Evolutionary conservation across 768 basidiomycete species (phyloP).

Genomic region (Podaxis pistillaris): DNA sequence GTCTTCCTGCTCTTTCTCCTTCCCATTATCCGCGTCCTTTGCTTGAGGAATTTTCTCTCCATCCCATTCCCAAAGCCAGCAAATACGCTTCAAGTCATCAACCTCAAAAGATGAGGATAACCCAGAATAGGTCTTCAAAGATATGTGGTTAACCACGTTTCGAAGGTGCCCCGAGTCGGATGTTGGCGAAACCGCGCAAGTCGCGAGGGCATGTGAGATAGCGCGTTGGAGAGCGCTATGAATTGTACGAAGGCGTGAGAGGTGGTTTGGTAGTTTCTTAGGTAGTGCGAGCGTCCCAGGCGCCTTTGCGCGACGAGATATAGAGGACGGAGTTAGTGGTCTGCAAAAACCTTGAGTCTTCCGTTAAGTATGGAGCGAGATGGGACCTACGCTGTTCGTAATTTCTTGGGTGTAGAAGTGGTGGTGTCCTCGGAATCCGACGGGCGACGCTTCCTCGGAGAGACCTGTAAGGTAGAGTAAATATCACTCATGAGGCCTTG

Average conservation of each 20-base stretch:
- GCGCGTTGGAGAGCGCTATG: constrained; percentile 79
- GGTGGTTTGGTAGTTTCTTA: constrained; percentile 48
- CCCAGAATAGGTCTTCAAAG: constrained; percentile 67
- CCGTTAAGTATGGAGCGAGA: constrained; percentile 5
- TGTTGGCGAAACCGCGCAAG: constrained; percentile 74
- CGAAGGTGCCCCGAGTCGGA: constrained; percentile 73
- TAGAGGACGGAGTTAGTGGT: constrained; percentile 55
- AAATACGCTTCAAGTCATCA: constrained; percentile 73
- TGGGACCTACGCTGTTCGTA: constrained; percentile 50
- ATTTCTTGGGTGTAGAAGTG: constrained; percentile 66
- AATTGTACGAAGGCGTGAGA: constrained; percentile 59
- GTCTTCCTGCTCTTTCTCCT: constrained; percentile 46
- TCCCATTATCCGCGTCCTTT: not conserved
- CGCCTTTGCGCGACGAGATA: constrained; percentile 24
- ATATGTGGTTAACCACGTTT: constrained; percentile 77
- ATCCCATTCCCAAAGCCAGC: constrained; percentile 93
- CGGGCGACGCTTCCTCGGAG: constrained; percentile 69
- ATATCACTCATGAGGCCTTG: constrained; percentile 62
- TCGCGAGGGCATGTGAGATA: constrained; percentile 81
- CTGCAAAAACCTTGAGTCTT: constrained; percentile 27
- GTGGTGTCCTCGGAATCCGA: constrained; percentile 53
- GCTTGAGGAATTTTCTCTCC: constrained; percentile 37
- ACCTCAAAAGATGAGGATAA: constrained; percentile 60
- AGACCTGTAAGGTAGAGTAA: constrained; percentile 60
- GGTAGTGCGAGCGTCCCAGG: constrained; percentile 21